Evolutionary conservation across 2,329 filamentous ascomycete species (phyloP), one percentile per base, ranked within the genome.

Genomic region (Aspergillus alliaceus): DNA sequence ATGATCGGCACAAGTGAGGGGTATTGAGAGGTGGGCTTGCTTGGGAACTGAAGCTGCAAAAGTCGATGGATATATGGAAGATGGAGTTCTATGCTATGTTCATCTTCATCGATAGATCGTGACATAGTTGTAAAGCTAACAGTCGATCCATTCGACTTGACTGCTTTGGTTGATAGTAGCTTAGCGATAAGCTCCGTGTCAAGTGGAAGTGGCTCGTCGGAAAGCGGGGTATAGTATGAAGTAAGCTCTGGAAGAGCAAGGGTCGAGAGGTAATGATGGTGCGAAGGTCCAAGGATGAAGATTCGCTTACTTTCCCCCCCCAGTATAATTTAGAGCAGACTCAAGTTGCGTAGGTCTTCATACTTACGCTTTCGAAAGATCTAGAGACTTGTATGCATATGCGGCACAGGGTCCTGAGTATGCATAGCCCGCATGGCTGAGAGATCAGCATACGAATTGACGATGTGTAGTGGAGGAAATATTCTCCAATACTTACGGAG

Each of bases 1-100:
- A 99, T 84, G 53, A 99, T 88, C 0, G 95, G 95, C 0, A 97
- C 83, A 4, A 99, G 82, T 6, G 82, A 84, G 0, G 93, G 91
- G 65, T 90, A 90, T 4, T 82, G 69, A 1, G 82, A 76, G 0
- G 76, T 69, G 0, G 79, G 76, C 0, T 75, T 76, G 60, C 84
- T 83, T 2, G 74, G 77, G 57, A 74, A 74, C 34, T 77, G 83
- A 71, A 79, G 76, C 57, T 82, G 82, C 6, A 88, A 81, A 53
- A 90, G 86, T 70, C 93, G 92, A 80, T 92, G 93, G 61, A 98
- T 89, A 69, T 96, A 97, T 0, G 95, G 93, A 8, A 98, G 82
- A 66, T 99, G 95, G 89, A 99, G 96, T 79, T 99, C 95, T 1
- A 98, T 83, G 51, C 91, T 96, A 75, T 99, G 95, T 75, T 99